phyloP scores from a whole-genome alignment of 192 early-diverging fungal species.

The Podila minutissima region DNA sequence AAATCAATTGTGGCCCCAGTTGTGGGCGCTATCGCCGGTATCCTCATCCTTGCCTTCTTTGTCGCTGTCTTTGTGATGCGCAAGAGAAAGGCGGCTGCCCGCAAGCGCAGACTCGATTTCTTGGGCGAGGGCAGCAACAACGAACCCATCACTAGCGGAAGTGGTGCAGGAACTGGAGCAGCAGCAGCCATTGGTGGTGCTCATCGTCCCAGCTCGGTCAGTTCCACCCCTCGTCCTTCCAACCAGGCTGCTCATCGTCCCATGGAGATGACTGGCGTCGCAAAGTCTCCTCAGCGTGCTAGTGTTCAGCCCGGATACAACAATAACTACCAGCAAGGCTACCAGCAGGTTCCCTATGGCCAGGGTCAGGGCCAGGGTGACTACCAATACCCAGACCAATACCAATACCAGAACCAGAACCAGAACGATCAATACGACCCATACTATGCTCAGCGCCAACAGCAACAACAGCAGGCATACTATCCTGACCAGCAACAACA shows the following conservation, averaged over 20 bases:
- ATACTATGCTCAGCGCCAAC: slow-evolving; percentile 17
- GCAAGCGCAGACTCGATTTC: slow-evolving; percentile 32
- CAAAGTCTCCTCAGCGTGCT: not conserved
- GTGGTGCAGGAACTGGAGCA: slow-evolving; percentile 7
- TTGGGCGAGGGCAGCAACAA: slow-evolving; percentile 13
- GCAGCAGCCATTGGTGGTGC: slow-evolving; percentile 6
- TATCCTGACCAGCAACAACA: slow-evolving; percentile 7
- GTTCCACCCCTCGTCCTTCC: slow-evolving; percentile 1
- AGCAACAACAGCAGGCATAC: slow-evolving; percentile 4
- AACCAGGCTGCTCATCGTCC: not conserved
- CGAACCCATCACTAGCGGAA: slow-evolving; percentile 4
- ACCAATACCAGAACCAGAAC: slow-evolving; percentile 5
- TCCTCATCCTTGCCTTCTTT: slow-evolving; percentile 27
- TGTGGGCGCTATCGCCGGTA: slow-evolving; percentile 35
- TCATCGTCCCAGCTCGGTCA: slow-evolving; percentile 1
- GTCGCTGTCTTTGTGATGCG: slow-evolving; percentile 46
- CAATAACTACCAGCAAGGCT: slow-evolving; percentile 27
- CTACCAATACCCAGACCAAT: slow-evolving; percentile 8
- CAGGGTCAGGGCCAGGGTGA: slow-evolving; percentile 15
- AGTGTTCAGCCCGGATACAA: slow-evolving; percentile 5
- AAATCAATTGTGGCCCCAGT: slow-evolving; percentile 27
- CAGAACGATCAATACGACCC: slow-evolving; percentile 29
- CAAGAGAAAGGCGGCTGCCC: slow-evolving; percentile 11
- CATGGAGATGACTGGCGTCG: slow-evolving; percentile 22
- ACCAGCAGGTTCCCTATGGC: slow-evolving; percentile 24